Evolutionary conservation across 2,329 filamentous ascomycete genomes (phyloP), one percentile per base, ranked within the genome.

Genomic region (Orbilia ellipsospora): DNA sequence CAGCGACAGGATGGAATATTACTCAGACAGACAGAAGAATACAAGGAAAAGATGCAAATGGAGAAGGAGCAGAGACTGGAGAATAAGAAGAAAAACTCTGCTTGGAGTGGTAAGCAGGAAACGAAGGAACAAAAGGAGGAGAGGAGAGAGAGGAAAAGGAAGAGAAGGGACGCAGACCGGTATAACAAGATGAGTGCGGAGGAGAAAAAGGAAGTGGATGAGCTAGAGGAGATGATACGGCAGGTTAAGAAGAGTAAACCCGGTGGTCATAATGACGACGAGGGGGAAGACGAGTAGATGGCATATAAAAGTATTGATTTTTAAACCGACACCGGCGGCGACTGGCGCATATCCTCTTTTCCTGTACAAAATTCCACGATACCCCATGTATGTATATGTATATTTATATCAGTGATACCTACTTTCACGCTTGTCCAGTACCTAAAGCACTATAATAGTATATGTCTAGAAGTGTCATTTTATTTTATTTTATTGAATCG

Each of bases 131-230:
- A 88, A 81, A 84, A 88, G 82, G 86, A 90, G 79, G 85, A 89
- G 80, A 88, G 91, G 0, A 94, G 91, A 90, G 94, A 90, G 81
- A 87, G 85, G 69, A 91, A 92, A 81, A 84, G 86, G 20, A 90
- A 91, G 77, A 85, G 86, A 79, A 90, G 90, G 79, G 89, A 89
- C 23, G 84, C 87, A 73, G 88, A 89, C 61, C 84, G 86, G 57
- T 86, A 85, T 78, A 86, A 89, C 73, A 85, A 88, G 65, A 90
- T 92, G 78, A 90, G 88, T 84, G 88, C 88, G 80, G 86, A 85
- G 76, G 86, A 87, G 79, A 88, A 86, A 81, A 86, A 87, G 73
- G 90, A 93, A 77, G 87, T 88, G 8, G 88, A 90, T 81, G 84
- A 85, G 77, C 83, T 86, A 80, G 86, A 87, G 31, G 86, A 85